Evolutionary conservation across 192 early-diverging fungal genomes (phyloP), one percentile per base, ranked within the genome.

Genomic region (Linderina pennispora): DNA sequence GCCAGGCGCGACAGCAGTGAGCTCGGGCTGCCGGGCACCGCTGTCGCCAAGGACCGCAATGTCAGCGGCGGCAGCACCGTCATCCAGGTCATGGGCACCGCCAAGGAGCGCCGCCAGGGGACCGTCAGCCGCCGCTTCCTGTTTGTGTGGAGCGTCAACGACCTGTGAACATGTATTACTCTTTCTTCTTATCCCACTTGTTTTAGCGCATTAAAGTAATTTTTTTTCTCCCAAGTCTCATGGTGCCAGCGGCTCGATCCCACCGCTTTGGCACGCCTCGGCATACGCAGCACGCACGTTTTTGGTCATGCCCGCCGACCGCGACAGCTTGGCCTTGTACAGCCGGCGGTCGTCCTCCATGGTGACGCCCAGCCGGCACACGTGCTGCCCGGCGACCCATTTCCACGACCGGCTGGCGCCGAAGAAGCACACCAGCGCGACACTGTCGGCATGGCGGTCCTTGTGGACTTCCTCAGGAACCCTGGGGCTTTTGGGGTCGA

Each of bases 101-200:
- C 66, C 17, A 61, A 43, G 58, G 66, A 69, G 39, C 66, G 58
- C n/a, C 66, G 66, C 1, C 54, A 49, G 0, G 67, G 67, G 35
- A 71, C 59, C 0, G 67, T 71, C 35, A 64, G 52, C 25, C 60
- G 67, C 3, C 51, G 67, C 11, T 71, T 63, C 56, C 49, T 71
- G 13, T 71, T 71, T 63, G 67, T 71, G 0, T 71, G 67, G 67
- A 71, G 64, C 37, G 31, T 64, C 41, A 62, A 52, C 36, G 67
- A 63, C 9, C 58, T 63, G 8, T 66, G 47, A 58, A 10, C 1
- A 25, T 0, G 5, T 25, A 10, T 17, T 23, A 11, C 6, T 3
- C 13, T 41, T 31, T 37, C 24, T 14, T 8, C n/a, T 42, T 8
- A 40, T 6, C 23, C 48, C 22, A 3, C 21, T 42, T 20, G 4